Evolutionary conservation across 2,329 filamentous ascomycete genomes (phyloP).

Genomic region (Didymella segeticola): DNA sequence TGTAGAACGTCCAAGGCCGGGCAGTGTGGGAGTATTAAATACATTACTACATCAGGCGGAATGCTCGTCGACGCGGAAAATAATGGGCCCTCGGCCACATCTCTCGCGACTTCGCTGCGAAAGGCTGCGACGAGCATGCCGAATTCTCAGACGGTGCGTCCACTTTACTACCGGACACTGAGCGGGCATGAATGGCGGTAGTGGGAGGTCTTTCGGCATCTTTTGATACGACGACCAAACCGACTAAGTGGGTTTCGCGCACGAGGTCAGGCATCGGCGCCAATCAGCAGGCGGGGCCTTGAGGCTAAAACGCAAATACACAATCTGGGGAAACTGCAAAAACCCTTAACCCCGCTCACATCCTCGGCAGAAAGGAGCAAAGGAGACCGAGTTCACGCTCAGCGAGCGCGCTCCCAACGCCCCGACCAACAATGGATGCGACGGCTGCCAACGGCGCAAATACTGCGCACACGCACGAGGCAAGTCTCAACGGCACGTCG

Average conservation of each 20-base stretch:
- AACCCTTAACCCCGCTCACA: constrained; percentile 26
- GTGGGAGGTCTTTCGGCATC: constrained; percentile 11
- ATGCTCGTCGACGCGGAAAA: constrained; percentile 17
- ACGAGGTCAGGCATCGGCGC: constrained; percentile 1
- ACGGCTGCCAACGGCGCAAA: constrained; percentile 24
- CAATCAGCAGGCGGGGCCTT: constrained; percentile 24
- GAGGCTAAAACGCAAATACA: constrained; percentile 18
- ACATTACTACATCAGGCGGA: constrained; percentile 23
- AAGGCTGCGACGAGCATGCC: constrained; percentile 24
- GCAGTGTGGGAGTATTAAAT: constrained; percentile 30
- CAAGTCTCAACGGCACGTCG: constrained; percentile 38
- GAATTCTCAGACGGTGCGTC: constrained; percentile 6
- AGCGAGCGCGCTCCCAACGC: constrained; percentile 32
- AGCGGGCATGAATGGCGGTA: constrained; percentile 1
- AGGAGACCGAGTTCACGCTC: constrained; percentile 23
- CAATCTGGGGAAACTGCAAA: constrained; percentile 35
- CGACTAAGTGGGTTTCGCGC: constrained; percentile 16
- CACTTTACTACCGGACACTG: constrained; percentile 4
- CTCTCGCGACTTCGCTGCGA: constrained; percentile 41
- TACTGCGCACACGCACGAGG: constrained; percentile 34
- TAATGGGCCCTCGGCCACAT: constrained; percentile 14
- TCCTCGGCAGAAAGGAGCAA: constrained; percentile 20
- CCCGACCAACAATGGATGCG: constrained; percentile 40
- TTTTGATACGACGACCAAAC: constrained; percentile 13
- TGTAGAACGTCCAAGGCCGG: constrained; percentile 19